Conservation (phyloP, 2,329 filamentous ascomycete species). For the Clarireedia homoeocarpa region DNA sequence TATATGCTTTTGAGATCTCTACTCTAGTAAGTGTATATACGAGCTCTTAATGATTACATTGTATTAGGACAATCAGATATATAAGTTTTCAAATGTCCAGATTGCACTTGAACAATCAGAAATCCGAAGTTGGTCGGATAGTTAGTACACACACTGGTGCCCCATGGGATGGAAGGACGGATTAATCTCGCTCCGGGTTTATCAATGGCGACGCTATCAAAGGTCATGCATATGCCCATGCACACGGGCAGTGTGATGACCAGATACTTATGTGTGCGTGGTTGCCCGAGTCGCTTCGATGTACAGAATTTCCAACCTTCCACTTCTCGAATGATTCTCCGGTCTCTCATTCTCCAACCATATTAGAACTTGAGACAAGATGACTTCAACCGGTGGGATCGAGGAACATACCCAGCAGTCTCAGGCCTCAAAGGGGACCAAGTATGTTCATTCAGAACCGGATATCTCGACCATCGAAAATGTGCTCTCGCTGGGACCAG, state of each 20-base stretch:
- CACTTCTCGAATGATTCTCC: not conserved
- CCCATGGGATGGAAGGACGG: slow-evolving; percentile 1
- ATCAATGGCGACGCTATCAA: not conserved
- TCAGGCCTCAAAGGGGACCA: not conserved
- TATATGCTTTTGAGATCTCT: too few relatives aligned
- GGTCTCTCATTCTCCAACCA: too few relatives aligned
- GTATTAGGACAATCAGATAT: too few relatives aligned
- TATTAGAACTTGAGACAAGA: too few relatives aligned
- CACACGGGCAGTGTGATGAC: not conserved
- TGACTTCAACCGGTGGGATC: too few relatives aligned
- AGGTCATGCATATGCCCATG: not conserved
- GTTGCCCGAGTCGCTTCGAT: not conserved
- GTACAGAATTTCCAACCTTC: not conserved
- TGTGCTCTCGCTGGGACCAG: slow-evolving; percentile 24
- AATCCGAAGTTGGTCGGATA: too few relatives aligned
- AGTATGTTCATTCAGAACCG: not conserved
- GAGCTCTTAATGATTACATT: too few relatives aligned
- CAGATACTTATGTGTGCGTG: not conserved
- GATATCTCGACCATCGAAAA: not conserved
- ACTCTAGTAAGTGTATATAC: too few relatives aligned
- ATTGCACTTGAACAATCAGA: too few relatives aligned
- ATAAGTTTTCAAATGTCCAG: too few relatives aligned
- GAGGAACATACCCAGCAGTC: too few relatives aligned
- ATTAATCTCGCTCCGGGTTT: not conserved
- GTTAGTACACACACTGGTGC: not conserved